Evolutionary conservation across 768 basidiomycete genomes (phyloP).

Genomic region (Lentinus tigrinus): DNA sequence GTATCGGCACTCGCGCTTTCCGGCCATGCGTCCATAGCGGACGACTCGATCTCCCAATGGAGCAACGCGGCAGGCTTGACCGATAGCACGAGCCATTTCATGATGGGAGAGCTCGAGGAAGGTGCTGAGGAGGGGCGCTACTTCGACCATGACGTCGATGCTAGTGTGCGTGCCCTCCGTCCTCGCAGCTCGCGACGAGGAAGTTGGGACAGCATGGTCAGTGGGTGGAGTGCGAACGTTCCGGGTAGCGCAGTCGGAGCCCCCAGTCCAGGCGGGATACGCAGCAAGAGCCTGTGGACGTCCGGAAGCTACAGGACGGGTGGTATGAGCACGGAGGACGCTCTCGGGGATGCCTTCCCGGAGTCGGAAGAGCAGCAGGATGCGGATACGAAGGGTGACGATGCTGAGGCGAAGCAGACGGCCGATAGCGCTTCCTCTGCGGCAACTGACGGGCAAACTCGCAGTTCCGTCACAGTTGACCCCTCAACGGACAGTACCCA

Average conservation of each 20-base stretch:
- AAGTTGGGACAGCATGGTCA: slow-evolving; percentile 90
- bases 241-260: slow-evolving; percentile 39
- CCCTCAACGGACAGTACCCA: neutral
- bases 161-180: slow-evolving; percentile 86
- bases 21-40: slow-evolving; percentile 39
- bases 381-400: slow-evolving; percentile 11
- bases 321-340: slow-evolving; percentile 39
- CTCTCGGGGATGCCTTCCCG: slow-evolving; percentile 33
- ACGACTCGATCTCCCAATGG: slow-evolving; percentile 68
- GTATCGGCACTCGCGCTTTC: slow-evolving; percentile 25
- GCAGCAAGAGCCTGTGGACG: slow-evolving; percentile 61
- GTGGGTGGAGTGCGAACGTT: slow-evolving; percentile 79
- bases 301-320: slow-evolving; percentile 62
- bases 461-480: neutral
- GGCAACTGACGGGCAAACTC: neutral
- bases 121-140: slow-evolving; percentile 48
- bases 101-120: slow-evolving; percentile 45
- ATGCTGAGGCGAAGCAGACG: slow-evolving; percentile 1
- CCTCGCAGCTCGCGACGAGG: slow-evolving; percentile 83
- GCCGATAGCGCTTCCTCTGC: slow-evolving; percentile 14
- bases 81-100: slow-evolving; percentile 68
- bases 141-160: slow-evolving; percentile 67
- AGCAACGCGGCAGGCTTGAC: slow-evolving; percentile 39
- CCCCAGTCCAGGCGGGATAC: slow-evolving; percentile 21
- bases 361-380: slow-evolving; percentile 20